Conservation (phyloP, 2,329 filamentous ascomycete genomes). For the Chaetomium strumarium region DNA sequence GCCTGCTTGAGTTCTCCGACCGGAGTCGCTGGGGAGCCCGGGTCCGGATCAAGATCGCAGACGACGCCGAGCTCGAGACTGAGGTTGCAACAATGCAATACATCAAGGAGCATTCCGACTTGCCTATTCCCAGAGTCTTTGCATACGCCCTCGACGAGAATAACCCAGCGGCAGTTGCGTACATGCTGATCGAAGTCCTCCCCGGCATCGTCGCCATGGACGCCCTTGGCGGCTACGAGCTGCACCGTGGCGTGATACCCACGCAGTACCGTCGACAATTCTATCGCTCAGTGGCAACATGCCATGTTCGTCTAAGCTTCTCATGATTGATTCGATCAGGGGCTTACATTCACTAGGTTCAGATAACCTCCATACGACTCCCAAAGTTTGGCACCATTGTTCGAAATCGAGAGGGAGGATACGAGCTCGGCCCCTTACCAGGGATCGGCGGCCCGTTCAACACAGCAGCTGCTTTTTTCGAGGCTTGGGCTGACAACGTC, state of each 20-base stretch:
- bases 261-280: neutral
- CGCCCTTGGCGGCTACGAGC: neutral
- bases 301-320: neutral
- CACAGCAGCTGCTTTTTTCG: constrained; percentile 20
- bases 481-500: constrained; percentile 19
- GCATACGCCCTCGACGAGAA: constrained; percentile 1
- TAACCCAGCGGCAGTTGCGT: neutral
- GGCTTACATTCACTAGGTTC: constrained; percentile 10
- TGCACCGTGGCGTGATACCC: constrained; percentile 2
- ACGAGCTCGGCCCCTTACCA: constrained; percentile 19
- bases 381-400: constrained; percentile 21
- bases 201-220: neutral
- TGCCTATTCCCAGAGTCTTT: neutral
- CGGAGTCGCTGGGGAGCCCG: constrained; percentile 1
- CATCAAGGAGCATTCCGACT: neutral
- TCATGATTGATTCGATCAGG: neutral
- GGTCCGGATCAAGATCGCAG: neutral
- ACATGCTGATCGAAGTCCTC: constrained; percentile 4
- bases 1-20: constrained; percentile 5
- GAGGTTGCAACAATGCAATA: constrained; percentile 1
- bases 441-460: constrained; percentile 23
- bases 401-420: constrained; percentile 11
- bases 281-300: neutral
- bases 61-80: neutral
- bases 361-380: constrained; percentile 20